These are phyloP conservation scores for Zostera marina DNA, from an alignment of 116 monocot genomes.

Conservation along the genomic window DNA sequence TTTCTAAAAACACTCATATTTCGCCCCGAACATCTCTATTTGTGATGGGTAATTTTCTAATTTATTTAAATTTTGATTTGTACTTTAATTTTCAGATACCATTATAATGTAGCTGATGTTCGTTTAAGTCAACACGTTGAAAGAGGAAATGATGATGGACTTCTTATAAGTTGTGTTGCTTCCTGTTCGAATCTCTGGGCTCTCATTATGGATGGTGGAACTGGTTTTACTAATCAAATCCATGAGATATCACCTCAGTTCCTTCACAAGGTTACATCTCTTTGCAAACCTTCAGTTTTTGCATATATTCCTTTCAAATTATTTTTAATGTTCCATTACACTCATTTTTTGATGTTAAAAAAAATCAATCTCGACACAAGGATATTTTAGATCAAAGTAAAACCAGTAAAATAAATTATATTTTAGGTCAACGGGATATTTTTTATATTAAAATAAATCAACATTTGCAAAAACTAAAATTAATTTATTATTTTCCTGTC, in stretches of 20 bases:
- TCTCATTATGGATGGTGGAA: conserved; percentile 94
- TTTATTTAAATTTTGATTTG: neutral
- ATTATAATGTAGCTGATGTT: conserved; percentile 87
- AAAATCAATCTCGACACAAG: no score
- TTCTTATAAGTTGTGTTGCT: conserved; percentile 77
- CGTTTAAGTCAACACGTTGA: conserved; percentile 75
- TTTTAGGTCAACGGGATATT: no score
- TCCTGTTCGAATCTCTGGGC: conserved; percentile 93
- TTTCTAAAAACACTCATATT: neutral
- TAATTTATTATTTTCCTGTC: no score
- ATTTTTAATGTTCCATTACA: no score
- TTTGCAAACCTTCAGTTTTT: no score
- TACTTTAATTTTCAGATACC: conserved; percentile 25
- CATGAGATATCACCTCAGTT: conserved; percentile 70
- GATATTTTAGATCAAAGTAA: no score
- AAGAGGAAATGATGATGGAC: conserved; percentile 79
- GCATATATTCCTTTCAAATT: no score
- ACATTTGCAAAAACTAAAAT: no score
- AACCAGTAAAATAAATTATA: no score
- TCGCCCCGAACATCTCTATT: no score
- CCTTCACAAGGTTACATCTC: conserved; percentile 59
- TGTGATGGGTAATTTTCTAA: neutral
- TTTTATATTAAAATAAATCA: no score
- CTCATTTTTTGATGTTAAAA: no score
- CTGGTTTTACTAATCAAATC: conserved; percentile 78